Base-by-base conservation (phyloP, 176 grass and related monocot genomes). In the Guadua angustifolia region DNA sequence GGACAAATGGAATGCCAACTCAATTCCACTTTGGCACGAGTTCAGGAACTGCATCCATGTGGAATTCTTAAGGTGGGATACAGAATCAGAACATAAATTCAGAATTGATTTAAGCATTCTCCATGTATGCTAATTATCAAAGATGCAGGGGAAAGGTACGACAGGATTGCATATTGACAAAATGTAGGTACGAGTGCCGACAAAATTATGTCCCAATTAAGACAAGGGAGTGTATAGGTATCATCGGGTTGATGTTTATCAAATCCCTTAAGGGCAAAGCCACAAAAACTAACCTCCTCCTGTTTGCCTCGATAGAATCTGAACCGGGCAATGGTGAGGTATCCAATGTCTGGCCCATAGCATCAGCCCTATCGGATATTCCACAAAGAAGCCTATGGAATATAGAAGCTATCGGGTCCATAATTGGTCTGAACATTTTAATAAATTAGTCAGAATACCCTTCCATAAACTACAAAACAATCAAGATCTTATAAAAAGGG, bases 381-480 rank as follows among this genome's bases (percentile, higher is more conserved):
- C 94, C 91, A 90, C 94, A 97, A 86, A 92, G 84, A 53, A 92
- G 26, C 84, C 67, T 85, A 85, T 99, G 87, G 51, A 95, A 92
- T 88, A 99, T 74, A 29, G 96, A 87, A 66, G 93, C 93, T 90
- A 99, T 52, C 15, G 93, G 96, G 39, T 99, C 96, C 35, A 99
- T 66, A 83, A 94, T 59, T 55, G 89, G 83, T 72, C 89, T 90
- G 81, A 71, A 78, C 73, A 57, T 70, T 52, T 81, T 42, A 1
- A 47, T 56, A 64, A 73, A 75, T 5, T 61, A 61, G 38, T 87
- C 18, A 82, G 67, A 19, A 52, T 42, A 56, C 79, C 77, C 18
- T 40, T 78, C 7, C 11, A 33, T 6, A 32, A 69, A 67, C 18
- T 66, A 43, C 25, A 74, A 25, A 78, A 24, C 15, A 55, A 80